Evolutionary conservation across 139 green algal species (phyloP).

Genomic region (Asterochloris erici): DNA sequence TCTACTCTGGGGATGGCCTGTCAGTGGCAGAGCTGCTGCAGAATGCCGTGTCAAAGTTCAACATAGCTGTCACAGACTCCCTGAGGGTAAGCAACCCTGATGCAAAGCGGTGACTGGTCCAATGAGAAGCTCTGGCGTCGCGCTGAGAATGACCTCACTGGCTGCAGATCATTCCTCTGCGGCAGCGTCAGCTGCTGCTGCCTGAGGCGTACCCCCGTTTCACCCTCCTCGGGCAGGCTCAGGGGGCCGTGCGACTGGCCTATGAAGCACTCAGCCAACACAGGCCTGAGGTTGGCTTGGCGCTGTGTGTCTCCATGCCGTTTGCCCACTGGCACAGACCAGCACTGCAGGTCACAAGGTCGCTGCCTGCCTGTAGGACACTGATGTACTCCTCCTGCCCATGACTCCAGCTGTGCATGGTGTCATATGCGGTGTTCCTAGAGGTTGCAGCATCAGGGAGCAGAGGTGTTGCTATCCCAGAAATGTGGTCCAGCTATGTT

Average conservation of each 20-base stretch:
- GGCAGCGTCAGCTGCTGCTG: slow-evolving; percentile 38
- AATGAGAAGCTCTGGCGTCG: neutral
- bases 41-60: slow-evolving; percentile 61
- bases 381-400: too few relatives aligned
- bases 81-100: slow-evolving; percentile 37
- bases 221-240: slow-evolving; percentile 81
- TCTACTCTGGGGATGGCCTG: slow-evolving; percentile 66
- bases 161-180: slow-evolving; percentile 66
- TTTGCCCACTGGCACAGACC: too few relatives aligned
- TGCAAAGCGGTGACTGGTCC: neutral
- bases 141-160: neutral
- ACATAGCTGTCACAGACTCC: slow-evolving; percentile 41
- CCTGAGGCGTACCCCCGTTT: slow-evolving; percentile 75
- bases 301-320: too few relatives aligned
- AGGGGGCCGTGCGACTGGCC: slow-evolving; percentile 63
- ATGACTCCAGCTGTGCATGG: neutral
- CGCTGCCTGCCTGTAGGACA: too few relatives aligned
- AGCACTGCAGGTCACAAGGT: too few relatives aligned
- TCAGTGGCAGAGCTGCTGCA: slow-evolving; percentile 39
- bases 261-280: slow-evolving; percentile 60
- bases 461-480: too few relatives aligned
- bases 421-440: neutral
- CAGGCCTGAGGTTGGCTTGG: slow-evolving; percentile 52
- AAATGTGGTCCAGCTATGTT: neutral
- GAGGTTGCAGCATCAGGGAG: neutral